Conservation (phyloP, 179 eudicot species). For the Heliamphora pulchella region DNA sequence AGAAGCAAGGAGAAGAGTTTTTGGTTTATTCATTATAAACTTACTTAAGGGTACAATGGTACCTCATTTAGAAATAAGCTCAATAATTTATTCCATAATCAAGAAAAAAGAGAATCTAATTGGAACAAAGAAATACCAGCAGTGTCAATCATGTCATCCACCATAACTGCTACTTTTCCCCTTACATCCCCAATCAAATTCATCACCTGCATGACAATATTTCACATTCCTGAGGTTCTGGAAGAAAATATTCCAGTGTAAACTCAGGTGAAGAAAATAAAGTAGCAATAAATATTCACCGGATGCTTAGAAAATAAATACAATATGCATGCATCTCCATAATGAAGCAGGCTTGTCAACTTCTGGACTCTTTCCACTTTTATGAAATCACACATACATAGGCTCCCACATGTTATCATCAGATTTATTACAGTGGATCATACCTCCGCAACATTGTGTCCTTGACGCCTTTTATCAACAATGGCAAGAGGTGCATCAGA, state of each 20-base stretch:
- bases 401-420: background rate
- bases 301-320: background rate
- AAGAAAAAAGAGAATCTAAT: background rate
- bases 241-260: background rate
- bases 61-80: background rate
- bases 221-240: slow-evolving; percentile 6
- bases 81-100: background rate
- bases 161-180: slow-evolving; percentile 98
- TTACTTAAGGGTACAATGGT: background rate
- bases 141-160: slow-evolving; percentile 99
- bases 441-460: slow-evolving; percentile 95
- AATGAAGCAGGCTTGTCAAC: background rate
- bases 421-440: slow-evolving; percentile 8
- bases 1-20: background rate
- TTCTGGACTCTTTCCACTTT: too few relatives aligned
- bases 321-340: background rate
- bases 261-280: background rate
- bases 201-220: slow-evolving; percentile 63
- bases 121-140: slow-evolving; percentile 45
- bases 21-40: background rate
- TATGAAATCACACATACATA: background rate
- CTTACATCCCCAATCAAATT: slow-evolving; percentile 93
- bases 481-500: slow-evolving; percentile 98
- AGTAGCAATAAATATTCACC: background rate
- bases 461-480: slow-evolving; percentile 96